phyloP scores from a whole-genome alignment of 2,329 filamentous ascomycete species.

The Ophiostoma quercus region DNA sequence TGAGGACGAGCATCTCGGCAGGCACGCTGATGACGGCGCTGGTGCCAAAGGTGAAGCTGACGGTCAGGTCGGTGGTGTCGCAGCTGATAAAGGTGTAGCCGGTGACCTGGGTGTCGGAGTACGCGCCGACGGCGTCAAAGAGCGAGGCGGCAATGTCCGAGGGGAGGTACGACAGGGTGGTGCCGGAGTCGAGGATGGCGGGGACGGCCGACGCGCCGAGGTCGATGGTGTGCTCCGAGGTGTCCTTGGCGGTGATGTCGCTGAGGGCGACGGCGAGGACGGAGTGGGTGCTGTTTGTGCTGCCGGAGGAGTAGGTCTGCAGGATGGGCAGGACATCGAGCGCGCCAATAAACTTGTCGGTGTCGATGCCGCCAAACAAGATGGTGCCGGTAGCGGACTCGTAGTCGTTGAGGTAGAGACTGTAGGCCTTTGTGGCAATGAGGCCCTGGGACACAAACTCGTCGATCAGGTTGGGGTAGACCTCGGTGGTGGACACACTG shows the following conservation, averaged over 20 bases:
- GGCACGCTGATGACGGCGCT: slow-evolving; percentile 31
- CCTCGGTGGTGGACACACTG: slow-evolving; percentile 42
- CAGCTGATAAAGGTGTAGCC: slow-evolving; percentile 41
- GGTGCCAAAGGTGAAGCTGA: slow-evolving; percentile 34
- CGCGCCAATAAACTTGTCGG: slow-evolving; percentile 56
- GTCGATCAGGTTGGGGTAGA: slow-evolving; percentile 58
- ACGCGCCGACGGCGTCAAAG: slow-evolving; percentile 37
- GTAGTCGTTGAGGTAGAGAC: slow-evolving; percentile 56
- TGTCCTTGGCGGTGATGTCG: slow-evolving; percentile 32
- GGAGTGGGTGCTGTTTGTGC: slow-evolving; percentile 37
- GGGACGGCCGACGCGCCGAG: slow-evolving; percentile 30
- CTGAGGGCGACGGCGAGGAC: slow-evolving; percentile 41
- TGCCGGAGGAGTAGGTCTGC: slow-evolving; percentile 35
- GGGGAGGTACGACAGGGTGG: slow-evolving; percentile 60
- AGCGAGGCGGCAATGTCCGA: slow-evolving; percentile 42
- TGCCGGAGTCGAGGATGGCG: slow-evolving; percentile 64
- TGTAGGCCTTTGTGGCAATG: slow-evolving; percentile 62
- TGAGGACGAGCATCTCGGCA: slow-evolving; percentile 39
- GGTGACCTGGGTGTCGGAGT: slow-evolving; percentile 35
- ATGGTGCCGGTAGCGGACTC: slow-evolving; percentile 57
- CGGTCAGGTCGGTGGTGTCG: slow-evolving; percentile 32
- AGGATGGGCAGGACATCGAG: slow-evolving; percentile 54
- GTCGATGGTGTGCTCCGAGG: slow-evolving; percentile 2
- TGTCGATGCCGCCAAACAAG: slow-evolving; percentile 66
- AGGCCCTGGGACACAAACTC: slow-evolving; percentile 57